Conservation (phyloP, 2,329 filamentous ascomycete genomes). For the Cadophora gregata region DNA sequence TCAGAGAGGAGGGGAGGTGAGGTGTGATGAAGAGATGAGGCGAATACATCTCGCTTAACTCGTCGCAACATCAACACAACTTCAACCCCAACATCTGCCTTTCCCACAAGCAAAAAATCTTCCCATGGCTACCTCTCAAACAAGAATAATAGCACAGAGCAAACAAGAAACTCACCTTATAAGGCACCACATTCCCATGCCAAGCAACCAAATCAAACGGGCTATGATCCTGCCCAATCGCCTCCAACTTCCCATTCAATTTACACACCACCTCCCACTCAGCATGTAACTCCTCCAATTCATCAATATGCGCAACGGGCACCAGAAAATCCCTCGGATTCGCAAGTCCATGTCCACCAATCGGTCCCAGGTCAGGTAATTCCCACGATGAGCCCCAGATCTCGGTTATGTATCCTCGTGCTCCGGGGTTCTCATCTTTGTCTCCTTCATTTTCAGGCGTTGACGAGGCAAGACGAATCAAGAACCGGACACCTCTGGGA, state of each 20-base stretch:
- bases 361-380: constrained; percentile 68
- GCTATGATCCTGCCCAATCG: constrained; percentile 68
- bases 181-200: constrained; percentile 75
- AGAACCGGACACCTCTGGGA: constrained; percentile 66
- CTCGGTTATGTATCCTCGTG: constrained; percentile 68
- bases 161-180: constrained; percentile 55
- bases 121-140: no score
- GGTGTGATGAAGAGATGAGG: no score
- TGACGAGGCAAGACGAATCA: constrained; percentile 56
- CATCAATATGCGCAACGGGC: constrained; percentile 59
- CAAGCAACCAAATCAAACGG: constrained; percentile 80
- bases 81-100: no score
- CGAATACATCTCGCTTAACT: not conserved
- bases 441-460: no score
- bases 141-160: no score
- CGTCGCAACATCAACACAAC: constrained; percentile 55
- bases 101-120: no score
- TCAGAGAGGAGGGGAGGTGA: no score
- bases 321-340: constrained; percentile 69
- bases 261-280: constrained; percentile 63
- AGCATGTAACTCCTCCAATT: constrained; percentile 56
- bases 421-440: constrained; percentile 43
- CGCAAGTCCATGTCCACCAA: constrained; percentile 68
- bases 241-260: constrained; percentile 68
- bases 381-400: constrained; percentile 67